phyloP scores from a whole-genome alignment of 768 basidiomycete species.

The Leccinellum luteum region DNA sequence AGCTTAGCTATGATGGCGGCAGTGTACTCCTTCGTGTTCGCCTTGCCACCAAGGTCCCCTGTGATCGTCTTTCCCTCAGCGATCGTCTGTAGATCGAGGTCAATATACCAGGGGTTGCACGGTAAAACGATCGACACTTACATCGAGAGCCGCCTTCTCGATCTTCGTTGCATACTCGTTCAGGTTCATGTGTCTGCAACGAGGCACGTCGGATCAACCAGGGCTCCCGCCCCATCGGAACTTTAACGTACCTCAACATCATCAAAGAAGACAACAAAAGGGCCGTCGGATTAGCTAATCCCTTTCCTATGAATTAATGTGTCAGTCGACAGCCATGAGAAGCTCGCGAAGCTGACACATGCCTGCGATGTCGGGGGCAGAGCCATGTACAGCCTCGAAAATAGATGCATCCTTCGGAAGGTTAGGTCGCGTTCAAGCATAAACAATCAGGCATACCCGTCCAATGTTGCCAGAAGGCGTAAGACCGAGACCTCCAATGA shows the following conservation, averaged over 20 bases:
- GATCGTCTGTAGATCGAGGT: slow-evolving; percentile 65
- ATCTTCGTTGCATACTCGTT: slow-evolving; percentile 82
- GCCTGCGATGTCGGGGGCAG: slow-evolving; percentile 98
- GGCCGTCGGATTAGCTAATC: slow-evolving; percentile 99
- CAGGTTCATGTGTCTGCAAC: slow-evolving; percentile 85
- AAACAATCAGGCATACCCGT: slow-evolving; percentile 50
- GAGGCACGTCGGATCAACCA: slow-evolving; percentile 25
- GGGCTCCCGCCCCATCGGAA: slow-evolving; percentile 5
- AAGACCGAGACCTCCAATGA: slow-evolving; percentile 96
- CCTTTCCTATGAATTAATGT: slow-evolving; percentile 56
- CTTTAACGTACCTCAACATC: slow-evolving; percentile 82
- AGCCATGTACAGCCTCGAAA: slow-evolving; percentile 99
- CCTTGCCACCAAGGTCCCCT: slow-evolving; percentile 92
- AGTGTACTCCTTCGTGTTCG: slow-evolving; percentile 88
- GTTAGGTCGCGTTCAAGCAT: slow-evolving; percentile 11
- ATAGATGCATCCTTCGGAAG: slow-evolving; percentile 86
- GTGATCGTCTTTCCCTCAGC: slow-evolving; percentile 96
- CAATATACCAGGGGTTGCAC: neutral
- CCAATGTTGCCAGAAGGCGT: slow-evolving; percentile 99
- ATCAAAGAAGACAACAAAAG: slow-evolving; percentile 91
- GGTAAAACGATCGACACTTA: slow-evolving; percentile 42
- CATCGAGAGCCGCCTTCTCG: slow-evolving; percentile 85
- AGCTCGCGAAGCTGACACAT: slow-evolving; percentile 24
- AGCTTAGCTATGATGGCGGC: slow-evolving; percentile 81
- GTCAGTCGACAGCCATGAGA: neutral